Conservation (phyloP, 805 yeast genomes). For the Ogataea neopini region DNA sequence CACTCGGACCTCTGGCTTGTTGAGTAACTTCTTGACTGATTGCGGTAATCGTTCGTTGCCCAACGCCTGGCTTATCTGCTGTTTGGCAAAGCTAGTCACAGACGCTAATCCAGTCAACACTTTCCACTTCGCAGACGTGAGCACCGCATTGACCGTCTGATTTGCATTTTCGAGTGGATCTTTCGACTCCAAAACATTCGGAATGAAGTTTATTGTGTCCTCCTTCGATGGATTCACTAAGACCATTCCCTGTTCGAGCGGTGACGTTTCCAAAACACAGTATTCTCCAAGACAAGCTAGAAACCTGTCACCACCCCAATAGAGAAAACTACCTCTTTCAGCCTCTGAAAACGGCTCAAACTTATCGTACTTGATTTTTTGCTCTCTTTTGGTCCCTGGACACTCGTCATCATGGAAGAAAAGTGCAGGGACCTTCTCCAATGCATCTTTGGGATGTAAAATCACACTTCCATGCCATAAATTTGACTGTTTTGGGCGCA, state of each 20-base stretch:
- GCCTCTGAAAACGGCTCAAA: conserved; percentile 71
- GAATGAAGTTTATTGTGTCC: conserved; percentile 61
- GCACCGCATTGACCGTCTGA: conserved; percentile 44
- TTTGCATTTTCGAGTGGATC: conserved; percentile 36
- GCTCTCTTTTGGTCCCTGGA: conserved; percentile 68
- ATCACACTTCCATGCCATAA: conserved; percentile 92
- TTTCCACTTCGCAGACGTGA: conserved; percentile 81
- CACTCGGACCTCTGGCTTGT: conserved; percentile 75
- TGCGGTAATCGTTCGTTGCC: conserved; percentile 49
- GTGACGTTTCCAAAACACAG: conserved; percentile 65
- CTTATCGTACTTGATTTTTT: conserved; percentile 55
- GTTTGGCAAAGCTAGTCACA: conserved; percentile 65
- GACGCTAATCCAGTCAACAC: conserved; percentile 82
- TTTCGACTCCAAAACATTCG: conserved; percentile 40
- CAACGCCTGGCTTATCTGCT: conserved; percentile 60
- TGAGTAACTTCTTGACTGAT: conserved; percentile 57
- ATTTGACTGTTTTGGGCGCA: conserved; percentile 79
- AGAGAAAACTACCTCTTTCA: conserved; percentile 48
- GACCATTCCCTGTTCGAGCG: conserved; percentile 69
- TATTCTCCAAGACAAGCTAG: conserved; percentile 52
- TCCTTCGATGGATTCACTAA: conserved; percentile 76
- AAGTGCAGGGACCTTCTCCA: conserved; percentile 71
- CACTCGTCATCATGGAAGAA: conserved; percentile 92
- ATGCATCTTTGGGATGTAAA: conserved; percentile 62
- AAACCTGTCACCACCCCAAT: conserved; percentile 93